phyloP scores from a whole-genome alignment of 495 filamentous ascomycete genomes.

The Penicillium lagena region DNA sequence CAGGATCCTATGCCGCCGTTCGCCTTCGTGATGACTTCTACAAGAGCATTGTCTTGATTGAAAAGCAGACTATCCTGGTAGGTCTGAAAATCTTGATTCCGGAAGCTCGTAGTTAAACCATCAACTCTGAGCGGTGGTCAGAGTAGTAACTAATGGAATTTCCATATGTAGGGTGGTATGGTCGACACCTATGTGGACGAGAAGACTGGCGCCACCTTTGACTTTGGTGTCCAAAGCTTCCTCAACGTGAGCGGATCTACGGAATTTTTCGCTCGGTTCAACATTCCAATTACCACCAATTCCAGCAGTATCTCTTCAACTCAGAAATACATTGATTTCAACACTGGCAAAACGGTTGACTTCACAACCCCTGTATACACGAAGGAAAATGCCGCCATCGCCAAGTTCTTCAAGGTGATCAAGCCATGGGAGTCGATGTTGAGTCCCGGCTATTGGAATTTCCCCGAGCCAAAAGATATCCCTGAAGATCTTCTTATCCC shows the following conservation, averaged over 20 bases:
- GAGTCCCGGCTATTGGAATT: slow-evolving; percentile 32
- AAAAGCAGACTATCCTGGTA: slow-evolving; percentile 33
- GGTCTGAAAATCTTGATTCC: slow-evolving; percentile 5
- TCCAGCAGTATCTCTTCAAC: slow-evolving; percentile 9
- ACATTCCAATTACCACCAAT: slow-evolving; percentile 16
- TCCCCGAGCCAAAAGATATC: slow-evolving; percentile 24
- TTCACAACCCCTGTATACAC: slow-evolving; percentile 11
- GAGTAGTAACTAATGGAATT: neutral
- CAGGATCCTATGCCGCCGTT: slow-evolving; percentile 42
- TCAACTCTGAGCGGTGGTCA: neutral
- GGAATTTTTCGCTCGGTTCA: slow-evolving; percentile 37
- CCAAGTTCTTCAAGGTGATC: slow-evolving; percentile 27
- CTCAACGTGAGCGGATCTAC: slow-evolving; percentile 26
- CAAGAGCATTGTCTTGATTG: slow-evolving; percentile 34
- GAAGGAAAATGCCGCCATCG: slow-evolving; percentile 22
- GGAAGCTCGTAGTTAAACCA: no score
- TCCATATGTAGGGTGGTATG: slow-evolving; percentile 33
- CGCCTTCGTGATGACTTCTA: slow-evolving; percentile 31
- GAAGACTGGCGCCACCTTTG: slow-evolving; percentile 20
- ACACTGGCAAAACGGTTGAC: slow-evolving; percentile 22
- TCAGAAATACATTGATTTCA: slow-evolving; percentile 33
- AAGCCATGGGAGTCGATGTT: slow-evolving; percentile 28
- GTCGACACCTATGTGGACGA: slow-evolving; percentile 33
- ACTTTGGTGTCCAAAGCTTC: slow-evolving; percentile 37
- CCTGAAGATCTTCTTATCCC: slow-evolving; percentile 40